Conservation (phyloP, 2,329 filamentous ascomycete species). For the Claviceps lovelessii region DNA sequence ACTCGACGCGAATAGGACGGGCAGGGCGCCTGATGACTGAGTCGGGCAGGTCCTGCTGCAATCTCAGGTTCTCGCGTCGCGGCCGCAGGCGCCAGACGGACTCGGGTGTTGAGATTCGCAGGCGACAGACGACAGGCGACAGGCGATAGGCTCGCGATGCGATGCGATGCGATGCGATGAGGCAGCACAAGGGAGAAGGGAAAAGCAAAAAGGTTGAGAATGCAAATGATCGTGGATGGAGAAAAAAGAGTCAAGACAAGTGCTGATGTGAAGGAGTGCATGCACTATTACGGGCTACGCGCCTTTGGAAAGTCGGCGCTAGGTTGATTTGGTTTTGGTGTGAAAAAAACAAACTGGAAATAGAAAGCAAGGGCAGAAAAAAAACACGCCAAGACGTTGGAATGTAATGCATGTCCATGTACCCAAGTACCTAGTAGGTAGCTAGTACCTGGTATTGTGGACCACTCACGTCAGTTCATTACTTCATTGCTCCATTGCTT, state of each 20-base stretch:
- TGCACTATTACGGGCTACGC: not conserved
- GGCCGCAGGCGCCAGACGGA: not conserved
- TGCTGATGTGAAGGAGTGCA: not conserved
- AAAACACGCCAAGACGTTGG: not conserved
- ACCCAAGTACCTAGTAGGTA: not conserved
- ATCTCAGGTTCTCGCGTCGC: not conserved
- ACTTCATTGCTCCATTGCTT: too few species aligned
- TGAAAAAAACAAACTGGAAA: not conserved
- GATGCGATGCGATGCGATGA: not conserved
- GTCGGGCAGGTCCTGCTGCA: slow-evolving; percentile 1
- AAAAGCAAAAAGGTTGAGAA: not conserved
- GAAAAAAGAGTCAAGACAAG: not conserved
- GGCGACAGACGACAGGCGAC: not conserved
- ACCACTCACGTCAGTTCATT: not conserved
- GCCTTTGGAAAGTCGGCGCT: not conserved
- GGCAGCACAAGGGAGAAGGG: not conserved
- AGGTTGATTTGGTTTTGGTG: not conserved
- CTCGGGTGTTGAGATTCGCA: not conserved
- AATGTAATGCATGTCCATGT: not conserved
- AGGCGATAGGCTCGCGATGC: not conserved
- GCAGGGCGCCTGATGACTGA: not conserved
- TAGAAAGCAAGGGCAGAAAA: not conserved
- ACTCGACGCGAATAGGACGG: too few species aligned
- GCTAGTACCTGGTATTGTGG: not conserved
- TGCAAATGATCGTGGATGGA: not conserved